These are phyloP conservation scores for Brettanomyces bruxellensis DNA, from an alignment of 805 yeast species.

Conservation along the genomic window DNA sequence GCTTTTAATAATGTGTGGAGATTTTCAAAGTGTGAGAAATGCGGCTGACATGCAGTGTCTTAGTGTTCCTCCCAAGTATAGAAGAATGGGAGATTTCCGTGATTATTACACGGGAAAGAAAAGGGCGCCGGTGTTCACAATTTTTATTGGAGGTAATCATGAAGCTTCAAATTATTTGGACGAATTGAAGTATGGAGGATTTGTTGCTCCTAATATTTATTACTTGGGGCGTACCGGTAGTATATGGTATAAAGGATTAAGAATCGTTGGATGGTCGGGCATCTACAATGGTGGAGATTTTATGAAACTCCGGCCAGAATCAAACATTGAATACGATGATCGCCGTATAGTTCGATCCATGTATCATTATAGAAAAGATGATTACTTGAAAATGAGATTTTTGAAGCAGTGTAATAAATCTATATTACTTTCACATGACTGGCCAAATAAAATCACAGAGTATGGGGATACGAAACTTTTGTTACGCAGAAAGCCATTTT, in stretches of 20 bases:
- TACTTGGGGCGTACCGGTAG: constrained; percentile 74
- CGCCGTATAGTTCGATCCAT: constrained; percentile 41
- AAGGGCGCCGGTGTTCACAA: constrained; percentile 65
- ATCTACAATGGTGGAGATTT: constrained; percentile 55
- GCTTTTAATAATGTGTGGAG: constrained; percentile 77
- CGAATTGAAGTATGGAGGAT: constrained; percentile 79
- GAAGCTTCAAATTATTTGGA: constrained; percentile 75
- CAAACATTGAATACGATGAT: constrained; percentile 36
- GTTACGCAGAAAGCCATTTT: constrained; percentile 54
- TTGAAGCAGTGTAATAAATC: constrained; percentile 29
- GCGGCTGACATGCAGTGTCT: constrained; percentile 56
- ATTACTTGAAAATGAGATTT: constrained; percentile 46
- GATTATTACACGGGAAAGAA: constrained; percentile 53
- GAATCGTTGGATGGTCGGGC: constrained; percentile 80
- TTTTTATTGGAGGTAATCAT: constrained; percentile 93
- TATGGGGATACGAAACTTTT: constrained; percentile 50
- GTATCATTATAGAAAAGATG: constrained; percentile 66
- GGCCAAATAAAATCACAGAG: constrained; percentile 78
- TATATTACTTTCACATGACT: constrained; percentile 75
- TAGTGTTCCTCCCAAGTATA: constrained; percentile 74
- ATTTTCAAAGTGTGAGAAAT: constrained; percentile 75
- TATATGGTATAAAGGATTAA: constrained; percentile 64
- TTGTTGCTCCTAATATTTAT: constrained; percentile 84
- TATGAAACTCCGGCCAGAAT: constrained; percentile 30
- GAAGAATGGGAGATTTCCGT: constrained; percentile 69